These are phyloP conservation scores for Pichia nakasei DNA, from an alignment of 805 yeast genomes.

Conservation along the genomic window DNA sequence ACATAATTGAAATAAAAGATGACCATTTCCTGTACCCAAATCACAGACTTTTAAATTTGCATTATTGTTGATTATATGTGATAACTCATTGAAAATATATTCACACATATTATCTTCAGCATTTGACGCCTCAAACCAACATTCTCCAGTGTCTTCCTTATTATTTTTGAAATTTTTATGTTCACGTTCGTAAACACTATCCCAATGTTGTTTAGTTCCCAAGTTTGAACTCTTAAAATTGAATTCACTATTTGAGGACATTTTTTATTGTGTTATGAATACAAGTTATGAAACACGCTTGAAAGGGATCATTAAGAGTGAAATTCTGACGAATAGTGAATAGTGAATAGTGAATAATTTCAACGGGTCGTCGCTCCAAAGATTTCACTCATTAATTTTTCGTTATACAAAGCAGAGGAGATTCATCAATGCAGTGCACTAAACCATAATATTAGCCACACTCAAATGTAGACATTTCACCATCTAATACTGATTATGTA, in stretches of 20 bases:
- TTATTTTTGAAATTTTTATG: constrained; percentile 61
- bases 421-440: no score
- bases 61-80: constrained; percentile 13
- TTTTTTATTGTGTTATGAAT: no score
- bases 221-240: constrained; percentile 66
- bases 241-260: constrained; percentile 9
- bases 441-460: no score
- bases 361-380: no score
- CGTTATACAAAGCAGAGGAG: no score
- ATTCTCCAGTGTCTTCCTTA: constrained; percentile 83
- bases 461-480: no score
- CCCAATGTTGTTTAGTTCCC: constrained; percentile 91
- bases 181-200: constrained; percentile 72
- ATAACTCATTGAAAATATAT: constrained; percentile 36
- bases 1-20: constrained; percentile 58
- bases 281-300: background rate
- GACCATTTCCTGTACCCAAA: constrained; percentile 96
- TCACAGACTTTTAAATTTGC: constrained; percentile 48
- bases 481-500: no score
- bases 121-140: constrained; percentile 94
- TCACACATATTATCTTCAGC: constrained; percentile 83
- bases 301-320: no score
- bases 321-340: no score
- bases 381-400: no score
- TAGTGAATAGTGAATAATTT: no score